These are phyloP conservation scores for Aureobasidium zeae DNA, from an alignment of 2,329 filamentous ascomycete species.

Conservation along the genomic window DNA sequence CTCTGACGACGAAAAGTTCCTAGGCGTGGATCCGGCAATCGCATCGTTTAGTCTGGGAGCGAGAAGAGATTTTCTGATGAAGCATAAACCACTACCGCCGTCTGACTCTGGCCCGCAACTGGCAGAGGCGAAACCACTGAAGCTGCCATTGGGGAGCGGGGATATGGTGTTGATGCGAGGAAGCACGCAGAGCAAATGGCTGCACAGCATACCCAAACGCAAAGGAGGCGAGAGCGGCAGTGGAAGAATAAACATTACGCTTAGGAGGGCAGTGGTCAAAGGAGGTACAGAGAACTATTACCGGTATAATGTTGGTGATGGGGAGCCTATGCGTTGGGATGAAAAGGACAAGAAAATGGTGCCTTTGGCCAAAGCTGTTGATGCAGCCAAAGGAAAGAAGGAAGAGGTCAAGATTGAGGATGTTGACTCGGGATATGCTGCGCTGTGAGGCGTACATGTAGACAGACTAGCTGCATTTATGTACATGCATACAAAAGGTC, in stretches of 20 bases:
- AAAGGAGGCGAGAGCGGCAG: slow-evolving; percentile 52
- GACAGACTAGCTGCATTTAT: neutral
- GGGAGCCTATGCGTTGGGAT: slow-evolving; percentile 62
- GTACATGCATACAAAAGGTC: neutral
- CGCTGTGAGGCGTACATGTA: neutral
- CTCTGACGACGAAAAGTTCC: slow-evolving; percentile 70
- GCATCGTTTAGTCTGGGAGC: slow-evolving; percentile 67
- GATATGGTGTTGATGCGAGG: slow-evolving; percentile 76
- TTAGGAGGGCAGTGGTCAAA: slow-evolving; percentile 59
- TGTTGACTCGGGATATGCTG: slow-evolving; percentile 11
- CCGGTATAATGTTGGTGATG: slow-evolving; percentile 68
- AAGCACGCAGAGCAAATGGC: slow-evolving; percentile 63
- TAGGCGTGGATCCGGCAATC: slow-evolving; percentile 60
- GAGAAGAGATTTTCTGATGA: slow-evolving; percentile 66
- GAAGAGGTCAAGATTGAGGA: neutral
- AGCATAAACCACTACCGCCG: slow-evolving; percentile 55
- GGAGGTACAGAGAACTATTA: slow-evolving; percentile 76
- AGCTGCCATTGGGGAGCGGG: slow-evolving; percentile 51
- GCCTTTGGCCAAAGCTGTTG: slow-evolving; percentile 22
- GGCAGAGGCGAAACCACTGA: slow-evolving; percentile 35
- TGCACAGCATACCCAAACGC: slow-evolving; percentile 70
- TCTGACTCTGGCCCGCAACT: slow-evolving; percentile 25
- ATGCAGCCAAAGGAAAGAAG: neutral
- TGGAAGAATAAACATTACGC: slow-evolving; percentile 67
- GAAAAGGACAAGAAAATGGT: slow-evolving; percentile 43